Base-by-base conservation (phyloP, 2,329 filamentous ascomycete species). In the Penicillium sp. region DNA sequence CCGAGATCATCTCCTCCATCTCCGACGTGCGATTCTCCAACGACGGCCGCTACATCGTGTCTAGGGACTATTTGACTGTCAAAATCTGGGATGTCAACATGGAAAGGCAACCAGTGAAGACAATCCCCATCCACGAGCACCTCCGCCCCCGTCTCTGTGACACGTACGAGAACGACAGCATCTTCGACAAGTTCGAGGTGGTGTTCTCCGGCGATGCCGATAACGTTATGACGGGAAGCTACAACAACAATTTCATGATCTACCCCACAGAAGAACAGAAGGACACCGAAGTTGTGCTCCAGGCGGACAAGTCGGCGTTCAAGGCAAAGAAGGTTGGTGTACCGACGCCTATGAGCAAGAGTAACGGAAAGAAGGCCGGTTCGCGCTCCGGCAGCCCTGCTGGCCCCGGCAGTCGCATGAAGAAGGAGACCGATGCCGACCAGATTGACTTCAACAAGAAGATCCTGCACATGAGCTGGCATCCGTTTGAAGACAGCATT, bases 211-310 rank as follows among this genome's bases (percentile, higher is more conserved):
- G 94, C 22, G 93, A 97, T 75, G 91, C 92, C 38, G 95, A 96
- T 83, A 97, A 99, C 67, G 94, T 97, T 63, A 99, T 99, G 94
- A 99, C 94, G 5, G 94, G 94, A 66, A 97, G 92, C 72, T 99
- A 99, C 82, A 99, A 99, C 83, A 99, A 99, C 81, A 99, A 99
- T 80, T 97, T 99, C 82, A 99, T 99, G 94, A 99, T 99, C 71
- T 99, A 97, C 75, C 94, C 94, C 4, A 94, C 92, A 24, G 93
- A 97, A 68, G 90, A 92, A 6, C 91, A 93, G 63, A 95, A 95
- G 78, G 94, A 99, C 72, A 93, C 93, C 3, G 94, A 99, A 75
- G 92, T 99, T 45, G 94, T 99, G 44, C 81, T 99, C 54, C 94
- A 99, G 75, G 94, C 94, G 38, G 94, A 99, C 75, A 99, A 99